Evolutionary conservation across 2,329 filamentous ascomycete genomes (phyloP).

Genomic region (Arthrobotrys iridis): DNA sequence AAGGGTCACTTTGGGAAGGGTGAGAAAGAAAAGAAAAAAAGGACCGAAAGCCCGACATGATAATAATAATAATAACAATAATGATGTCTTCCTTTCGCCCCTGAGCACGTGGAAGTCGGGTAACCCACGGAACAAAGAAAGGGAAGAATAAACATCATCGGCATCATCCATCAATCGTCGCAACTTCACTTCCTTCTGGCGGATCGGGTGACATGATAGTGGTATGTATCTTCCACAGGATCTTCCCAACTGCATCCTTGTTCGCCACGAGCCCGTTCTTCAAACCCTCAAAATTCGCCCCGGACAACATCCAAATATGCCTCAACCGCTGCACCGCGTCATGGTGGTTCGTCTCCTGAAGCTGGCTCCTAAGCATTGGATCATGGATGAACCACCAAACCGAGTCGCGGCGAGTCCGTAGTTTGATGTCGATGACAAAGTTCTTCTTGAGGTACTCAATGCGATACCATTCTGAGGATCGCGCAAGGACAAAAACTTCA

Average conservation of each 20-base stretch:
- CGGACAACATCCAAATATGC: slow-evolving; percentile 57
- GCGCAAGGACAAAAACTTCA: slow-evolving; percentile 67
- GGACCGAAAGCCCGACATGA: background rate
- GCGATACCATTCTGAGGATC: slow-evolving; percentile 69
- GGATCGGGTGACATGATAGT: slow-evolving; percentile 49
- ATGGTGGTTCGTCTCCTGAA: slow-evolving; percentile 52
- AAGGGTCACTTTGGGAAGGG: too few species aligned
- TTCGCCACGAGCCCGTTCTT: slow-evolving; percentile 59
- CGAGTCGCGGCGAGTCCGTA: slow-evolving; percentile 65
- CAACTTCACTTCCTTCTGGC: slow-evolving; percentile 1
- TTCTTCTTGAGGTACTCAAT: slow-evolving; percentile 66
- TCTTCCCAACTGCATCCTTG: slow-evolving; percentile 56
- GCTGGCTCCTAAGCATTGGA: slow-evolving; percentile 53
- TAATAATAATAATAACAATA: background rate
- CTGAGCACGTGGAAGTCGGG: background rate
- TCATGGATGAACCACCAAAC: slow-evolving; percentile 67
- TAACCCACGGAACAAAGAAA: slow-evolving; percentile 13
- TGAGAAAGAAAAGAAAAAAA: background rate
- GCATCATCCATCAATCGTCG: slow-evolving; percentile 21
- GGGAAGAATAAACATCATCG: slow-evolving; percentile 8
- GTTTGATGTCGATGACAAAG: slow-evolving; percentile 67
- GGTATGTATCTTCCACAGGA: slow-evolving; percentile 58
- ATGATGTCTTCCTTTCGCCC: slow-evolving; percentile 1
- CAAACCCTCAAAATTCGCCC: slow-evolving; percentile 57
- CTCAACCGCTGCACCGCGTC: slow-evolving; percentile 53